Conservation (phyloP, 345 rosid genomes). For the Heritiera littoralis region DNA sequence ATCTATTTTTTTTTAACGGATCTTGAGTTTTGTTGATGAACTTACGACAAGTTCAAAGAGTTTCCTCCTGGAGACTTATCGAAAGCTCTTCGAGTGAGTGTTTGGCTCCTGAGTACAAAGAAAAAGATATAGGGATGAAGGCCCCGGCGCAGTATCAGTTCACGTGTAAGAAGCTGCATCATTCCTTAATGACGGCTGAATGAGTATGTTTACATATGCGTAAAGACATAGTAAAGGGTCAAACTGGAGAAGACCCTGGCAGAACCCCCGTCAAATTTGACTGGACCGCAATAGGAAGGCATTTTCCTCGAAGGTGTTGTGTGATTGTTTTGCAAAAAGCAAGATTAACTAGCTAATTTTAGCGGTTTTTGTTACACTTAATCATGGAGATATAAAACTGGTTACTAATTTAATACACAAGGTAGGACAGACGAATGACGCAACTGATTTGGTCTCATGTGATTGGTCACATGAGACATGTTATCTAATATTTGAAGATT, state of each 20-base stretch:
- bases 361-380: constrained; percentile 23
- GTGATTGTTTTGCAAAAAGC: constrained; percentile 29
- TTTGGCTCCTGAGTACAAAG: too few species aligned
- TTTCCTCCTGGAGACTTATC: too few species aligned
- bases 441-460: constrained; percentile 25
- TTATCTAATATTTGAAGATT: constrained; percentile 18
- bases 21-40: too few species aligned
- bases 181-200: neutral
- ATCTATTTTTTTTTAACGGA: too few species aligned
- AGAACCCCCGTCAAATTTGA: constrained; percentile 3
- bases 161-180: too few species aligned
- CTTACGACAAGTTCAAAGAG: too few species aligned
- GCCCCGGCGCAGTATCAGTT: too few species aligned
- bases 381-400: constrained; percentile 17
- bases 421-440: constrained; percentile 16
- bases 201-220: neutral
- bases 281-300: constrained; percentile 13
- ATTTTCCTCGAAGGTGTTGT: constrained; percentile 27
- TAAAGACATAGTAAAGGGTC: neutral
- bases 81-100: too few species aligned
- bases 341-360: constrained; percentile 34
- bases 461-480: constrained; percentile 30
- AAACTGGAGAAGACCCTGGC: constrained; percentile 15
- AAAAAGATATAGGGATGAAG: too few species aligned
- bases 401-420: constrained; percentile 5